Conservation (phyloP, 179 eudicot species). For the Pouteria campechiana region DNA sequence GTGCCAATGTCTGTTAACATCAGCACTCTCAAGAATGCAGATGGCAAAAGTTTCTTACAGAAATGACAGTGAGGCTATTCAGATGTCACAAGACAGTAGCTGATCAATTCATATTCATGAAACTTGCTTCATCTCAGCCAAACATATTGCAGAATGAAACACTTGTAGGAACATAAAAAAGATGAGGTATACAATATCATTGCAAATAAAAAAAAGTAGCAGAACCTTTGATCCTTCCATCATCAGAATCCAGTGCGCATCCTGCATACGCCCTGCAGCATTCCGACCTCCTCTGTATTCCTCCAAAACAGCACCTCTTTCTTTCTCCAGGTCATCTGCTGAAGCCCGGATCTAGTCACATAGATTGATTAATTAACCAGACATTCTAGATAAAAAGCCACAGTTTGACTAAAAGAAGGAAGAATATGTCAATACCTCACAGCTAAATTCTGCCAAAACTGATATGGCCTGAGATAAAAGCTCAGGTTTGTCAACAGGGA, state of each 20-base stretch:
- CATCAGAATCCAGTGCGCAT: conserved; percentile 80
- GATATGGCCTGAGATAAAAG: conserved; percentile 73
- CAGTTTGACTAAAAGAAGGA: not conserved
- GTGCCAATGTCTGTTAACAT: too few species aligned
- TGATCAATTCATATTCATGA: not conserved
- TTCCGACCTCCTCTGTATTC: conserved; percentile 76
- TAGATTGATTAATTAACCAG: not conserved
- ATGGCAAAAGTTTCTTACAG: too few species aligned
- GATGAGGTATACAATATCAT: too few species aligned
- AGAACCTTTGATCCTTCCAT: conserved; percentile 88
- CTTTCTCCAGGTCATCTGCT: conserved; percentile 73
- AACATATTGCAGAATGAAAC: too few species aligned
- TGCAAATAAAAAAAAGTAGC: not conserved
- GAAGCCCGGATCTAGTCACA: conserved; percentile 60
- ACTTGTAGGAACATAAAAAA: too few species aligned
- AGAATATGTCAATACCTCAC: conserved; percentile 39
- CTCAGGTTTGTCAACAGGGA: conserved; percentile 86
- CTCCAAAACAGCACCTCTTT: conserved; percentile 96
- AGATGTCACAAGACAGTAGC: not conserved
- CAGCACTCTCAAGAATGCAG: too few species aligned
- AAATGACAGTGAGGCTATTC: too few species aligned
- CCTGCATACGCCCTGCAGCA: conserved; percentile 91
- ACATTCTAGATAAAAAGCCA: not conserved
- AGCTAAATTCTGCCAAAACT: conserved; percentile 74
- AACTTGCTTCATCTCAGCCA: too few species aligned